These are phyloP conservation scores for Ilyonectria sp. DNA, from an alignment of 2,329 filamentous ascomycete species.

Conservation along the genomic window DNA sequence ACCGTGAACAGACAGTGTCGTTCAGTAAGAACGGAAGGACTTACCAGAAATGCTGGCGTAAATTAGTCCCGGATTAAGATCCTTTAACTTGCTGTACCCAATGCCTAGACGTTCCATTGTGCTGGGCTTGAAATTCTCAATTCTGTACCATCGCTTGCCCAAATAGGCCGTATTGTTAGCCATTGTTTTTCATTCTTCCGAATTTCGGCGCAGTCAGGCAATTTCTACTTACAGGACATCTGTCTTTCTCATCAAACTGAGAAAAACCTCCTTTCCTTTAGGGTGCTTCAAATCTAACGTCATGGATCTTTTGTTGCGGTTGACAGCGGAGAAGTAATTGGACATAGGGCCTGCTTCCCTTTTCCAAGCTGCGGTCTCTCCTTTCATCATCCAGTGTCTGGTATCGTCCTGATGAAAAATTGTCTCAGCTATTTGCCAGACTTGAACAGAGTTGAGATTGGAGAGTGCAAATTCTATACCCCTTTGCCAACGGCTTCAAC, in stretches of 20 bases:
- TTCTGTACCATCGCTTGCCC: slow-evolving; percentile 25
- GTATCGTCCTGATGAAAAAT: slow-evolving; percentile 38
- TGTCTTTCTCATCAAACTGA: slow-evolving; percentile 52
- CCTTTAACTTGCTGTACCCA: slow-evolving; percentile 55
- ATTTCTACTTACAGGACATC: slow-evolving; percentile 54
- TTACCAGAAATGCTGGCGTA: slow-evolving; percentile 57
- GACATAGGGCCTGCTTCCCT: slow-evolving; percentile 51
- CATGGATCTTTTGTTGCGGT: slow-evolving; percentile 61
- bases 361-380: slow-evolving; percentile 47
- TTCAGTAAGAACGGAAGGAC: background rate
- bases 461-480: slow-evolving; percentile 26
- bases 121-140: slow-evolving; percentile 62
- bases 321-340: slow-evolving; percentile 60
- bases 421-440: background rate
- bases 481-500: slow-evolving; percentile 49
- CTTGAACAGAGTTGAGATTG: background rate
- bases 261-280: slow-evolving; percentile 50
- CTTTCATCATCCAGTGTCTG: slow-evolving; percentile 35
- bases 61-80: slow-evolving; percentile 57
- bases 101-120: slow-evolving; percentile 58
- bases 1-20: background rate
- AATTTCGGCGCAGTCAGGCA: too few relatives aligned
- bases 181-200: too few relatives aligned
- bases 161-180: too few relatives aligned
- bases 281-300: slow-evolving; percentile 51